Evolutionary conservation across 176 grass and related monocot genomes (phyloP).

Genomic region (Hordeum vulgare): DNA sequence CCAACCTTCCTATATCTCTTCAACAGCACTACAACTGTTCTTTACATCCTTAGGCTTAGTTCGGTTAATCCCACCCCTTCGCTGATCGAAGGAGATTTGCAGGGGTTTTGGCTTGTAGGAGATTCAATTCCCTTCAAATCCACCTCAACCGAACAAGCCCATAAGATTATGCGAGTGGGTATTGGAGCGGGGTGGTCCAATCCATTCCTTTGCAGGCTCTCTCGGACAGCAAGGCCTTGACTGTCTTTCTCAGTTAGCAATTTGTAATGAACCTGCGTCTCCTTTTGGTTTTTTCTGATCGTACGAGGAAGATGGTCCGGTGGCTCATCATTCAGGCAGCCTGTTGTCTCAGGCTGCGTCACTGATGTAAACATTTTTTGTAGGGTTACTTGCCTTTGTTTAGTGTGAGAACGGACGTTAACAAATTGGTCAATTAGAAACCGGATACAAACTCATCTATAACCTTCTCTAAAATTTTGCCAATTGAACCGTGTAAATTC

Average conservation of each 20-base stretch:
- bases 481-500: too few species aligned
- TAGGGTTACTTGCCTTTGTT: too few species aligned
- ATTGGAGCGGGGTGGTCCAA: background rate
- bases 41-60: background rate
- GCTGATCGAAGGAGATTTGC: too few species aligned
- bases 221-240: background rate
- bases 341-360: conserved; percentile 28
- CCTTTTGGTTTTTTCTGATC: background rate
- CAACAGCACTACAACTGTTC: background rate
- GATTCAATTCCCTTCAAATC: too few species aligned
- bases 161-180: background rate
- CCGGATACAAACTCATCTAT: background rate
- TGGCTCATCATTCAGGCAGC: conserved; percentile 27
- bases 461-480: too few species aligned
- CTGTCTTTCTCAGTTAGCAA: background rate
- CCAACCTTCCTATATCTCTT: conserved; percentile 30
- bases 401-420: too few species aligned
- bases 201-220: conserved; percentile 1
- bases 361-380: conserved; percentile 18
- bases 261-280: background rate
- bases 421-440: too few species aligned
- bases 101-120: too few species aligned
- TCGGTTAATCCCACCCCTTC: too few species aligned
- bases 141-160: too few species aligned
- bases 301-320: background rate